Base-by-base conservation (phyloP, 2,329 filamentous ascomycete species). In the Exophiala sideris region DNA sequence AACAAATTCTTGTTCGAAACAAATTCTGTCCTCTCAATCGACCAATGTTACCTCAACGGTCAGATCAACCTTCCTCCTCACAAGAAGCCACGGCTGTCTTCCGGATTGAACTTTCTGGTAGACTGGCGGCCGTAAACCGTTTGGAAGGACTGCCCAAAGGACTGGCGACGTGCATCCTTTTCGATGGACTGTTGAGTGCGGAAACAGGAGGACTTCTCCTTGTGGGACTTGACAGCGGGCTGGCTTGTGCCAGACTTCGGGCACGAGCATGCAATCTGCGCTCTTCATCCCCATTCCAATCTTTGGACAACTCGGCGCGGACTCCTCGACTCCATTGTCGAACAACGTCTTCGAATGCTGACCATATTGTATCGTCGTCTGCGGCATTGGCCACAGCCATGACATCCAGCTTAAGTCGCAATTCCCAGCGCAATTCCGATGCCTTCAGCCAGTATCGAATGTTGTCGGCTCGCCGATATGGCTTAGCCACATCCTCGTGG, bases 381-480 rank as follows among this genome's bases (percentile, higher is more conserved):
- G 79, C 73, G 33, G 70, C 86, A 66, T 86, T 86, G 67, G 91
- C 87, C 18, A 96, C 91, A 24, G 87, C 90, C 71, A 95, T 86
- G 18, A 92, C 89, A 66, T 96, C 90, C 50, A 96, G 79, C 59
- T 86, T 83, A 48, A 97, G 77, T 62, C 88, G 81, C 36, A 91
- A 82, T 72, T 97, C 94, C 86, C 92, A 99, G 51, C 94, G 84
- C 54, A 97, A 78, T 73, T 99, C 91, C 6, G 91, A 91, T 1
- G 92, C 94, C 75, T 99, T 99, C 72, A 88, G 82, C 92, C 94
- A 99, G 76, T 88, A 99, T 38, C 91, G 84, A 58, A 99, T 79
- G 69, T 99, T 99, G 64, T 99, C 94, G 2, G 91, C 90, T 59
- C 86, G 86, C 45, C 94, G 87, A 70, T 99, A 99, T 0, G 94